Conservation (phyloP, 768 basidiomycete species). For the Phanerochaete sordida region DNA sequence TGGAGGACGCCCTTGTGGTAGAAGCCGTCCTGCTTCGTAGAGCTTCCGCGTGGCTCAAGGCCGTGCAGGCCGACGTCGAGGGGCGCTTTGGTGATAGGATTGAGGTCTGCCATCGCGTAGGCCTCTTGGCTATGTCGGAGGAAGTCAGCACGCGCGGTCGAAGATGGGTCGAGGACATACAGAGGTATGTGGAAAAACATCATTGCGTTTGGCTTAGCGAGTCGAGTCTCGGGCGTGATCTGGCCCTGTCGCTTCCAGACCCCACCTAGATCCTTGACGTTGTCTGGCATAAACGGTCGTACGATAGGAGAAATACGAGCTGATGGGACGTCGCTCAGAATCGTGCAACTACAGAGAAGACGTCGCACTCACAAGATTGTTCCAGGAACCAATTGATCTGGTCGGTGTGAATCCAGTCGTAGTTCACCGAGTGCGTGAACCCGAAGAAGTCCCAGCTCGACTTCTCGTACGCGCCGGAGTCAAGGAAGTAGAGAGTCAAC, state of each 20-base stretch:
- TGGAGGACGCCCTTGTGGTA: conserved; percentile 77
- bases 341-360: neutral
- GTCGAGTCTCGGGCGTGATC: conserved; percentile 47
- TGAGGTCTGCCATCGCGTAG: conserved; percentile 64
- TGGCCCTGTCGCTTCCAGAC: conserved; percentile 69
- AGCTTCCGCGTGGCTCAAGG: conserved; percentile 55
- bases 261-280: conserved; percentile 61
- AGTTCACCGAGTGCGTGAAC: conserved; percentile 65
- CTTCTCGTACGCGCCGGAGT: conserved; percentile 76
- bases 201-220: conserved; percentile 92
- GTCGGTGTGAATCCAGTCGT: conserved; percentile 79
- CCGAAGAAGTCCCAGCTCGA: conserved; percentile 60
- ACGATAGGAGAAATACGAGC: conserved; percentile 68
- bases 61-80: conserved; percentile 70
- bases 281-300: conserved; percentile 82
- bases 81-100: conserved; percentile 51
- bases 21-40: conserved; percentile 76
- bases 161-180: conserved; percentile 36
- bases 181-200: conserved; percentile 99
- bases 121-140: conserved; percentile 58
- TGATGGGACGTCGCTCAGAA: neutral
- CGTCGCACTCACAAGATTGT: conserved; percentile 51
- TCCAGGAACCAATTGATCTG: conserved; percentile 93
- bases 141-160: neutral
- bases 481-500: conserved; percentile 89